phyloP scores from a whole-genome alignment of 768 basidiomycete species.

The Lentinula raphanica region DNA sequence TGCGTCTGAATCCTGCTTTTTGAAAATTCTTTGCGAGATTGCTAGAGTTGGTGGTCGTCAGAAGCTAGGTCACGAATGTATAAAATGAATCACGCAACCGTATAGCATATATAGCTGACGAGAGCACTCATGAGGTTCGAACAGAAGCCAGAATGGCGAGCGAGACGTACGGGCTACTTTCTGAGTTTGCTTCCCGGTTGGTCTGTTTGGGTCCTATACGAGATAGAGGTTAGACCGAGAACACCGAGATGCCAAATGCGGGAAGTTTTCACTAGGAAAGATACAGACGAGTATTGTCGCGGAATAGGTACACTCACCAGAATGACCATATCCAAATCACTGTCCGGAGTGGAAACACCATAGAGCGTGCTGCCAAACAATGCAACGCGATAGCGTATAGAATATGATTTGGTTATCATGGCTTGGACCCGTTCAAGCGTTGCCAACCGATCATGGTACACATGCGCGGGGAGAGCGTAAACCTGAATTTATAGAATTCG shows the following conservation, averaged over 20 bases:
- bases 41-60: constrained; percentile 13
- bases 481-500: background rate
- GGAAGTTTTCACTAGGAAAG: too few species aligned
- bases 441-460: background rate
- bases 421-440: constrained; percentile 15
- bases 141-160: background rate
- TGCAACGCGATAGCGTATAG: constrained; percentile 26
- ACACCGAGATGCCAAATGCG: too few species aligned
- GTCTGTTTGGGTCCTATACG: constrained; percentile 26
- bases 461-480: background rate
- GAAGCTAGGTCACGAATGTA: background rate
- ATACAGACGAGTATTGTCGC: too few species aligned
- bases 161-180: background rate
- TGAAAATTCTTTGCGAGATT: constrained; percentile 24
- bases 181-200: constrained; percentile 15
- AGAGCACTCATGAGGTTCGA: too few species aligned
- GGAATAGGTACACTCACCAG: constrained; percentile 28
- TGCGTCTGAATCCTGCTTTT: constrained; percentile 27
- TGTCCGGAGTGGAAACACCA: constrained; percentile 31
- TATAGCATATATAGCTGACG: background rate
- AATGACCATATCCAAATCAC: constrained; percentile 51
- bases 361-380: constrained; percentile 50
- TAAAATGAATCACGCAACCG: background rate
- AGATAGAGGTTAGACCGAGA: too few species aligned
- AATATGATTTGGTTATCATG: constrained; percentile 25